Conservation (phyloP, 306 rosid species). For the Notholithocarpus densiflorus region DNA sequence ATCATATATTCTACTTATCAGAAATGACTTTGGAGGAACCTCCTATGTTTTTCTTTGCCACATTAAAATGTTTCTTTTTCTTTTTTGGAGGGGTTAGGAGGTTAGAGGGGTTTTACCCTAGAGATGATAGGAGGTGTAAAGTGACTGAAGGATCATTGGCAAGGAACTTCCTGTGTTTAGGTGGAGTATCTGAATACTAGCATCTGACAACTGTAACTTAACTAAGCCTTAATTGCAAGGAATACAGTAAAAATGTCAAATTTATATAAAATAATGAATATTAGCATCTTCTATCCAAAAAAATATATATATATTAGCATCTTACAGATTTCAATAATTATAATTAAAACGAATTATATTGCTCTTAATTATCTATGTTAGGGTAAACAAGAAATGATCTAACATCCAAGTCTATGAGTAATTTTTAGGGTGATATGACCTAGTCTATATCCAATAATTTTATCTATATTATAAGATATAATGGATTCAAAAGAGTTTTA, state of each 20-base stretch:
- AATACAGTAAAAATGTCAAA: no score
- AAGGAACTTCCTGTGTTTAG: conserved; percentile 1
- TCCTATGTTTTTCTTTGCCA: no score
- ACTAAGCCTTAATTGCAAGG: background rate
- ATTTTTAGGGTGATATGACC: background rate
- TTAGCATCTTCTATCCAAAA: no score
- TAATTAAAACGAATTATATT: background rate
- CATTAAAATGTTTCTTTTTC: no score
- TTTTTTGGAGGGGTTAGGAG: no score
- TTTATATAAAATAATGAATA: no score
- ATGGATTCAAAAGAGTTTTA: background rate
- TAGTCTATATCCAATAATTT: background rate
- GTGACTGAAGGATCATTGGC: background rate
- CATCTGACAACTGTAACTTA: background rate
- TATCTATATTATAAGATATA: background rate
- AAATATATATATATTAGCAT: background rate
- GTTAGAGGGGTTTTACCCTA: no score
- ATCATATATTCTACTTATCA: background rate
- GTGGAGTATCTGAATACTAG: background rate
- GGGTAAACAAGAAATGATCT: background rate
- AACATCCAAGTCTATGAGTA: background rate
- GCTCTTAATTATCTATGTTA: background rate
- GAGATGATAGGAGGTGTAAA: no score
- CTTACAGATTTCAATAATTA: background rate
- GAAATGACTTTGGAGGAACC: background rate